Evolutionary conservation across 2,329 filamentous ascomycete species (phyloP).

Genomic region (Cladosporium sp.): DNA sequence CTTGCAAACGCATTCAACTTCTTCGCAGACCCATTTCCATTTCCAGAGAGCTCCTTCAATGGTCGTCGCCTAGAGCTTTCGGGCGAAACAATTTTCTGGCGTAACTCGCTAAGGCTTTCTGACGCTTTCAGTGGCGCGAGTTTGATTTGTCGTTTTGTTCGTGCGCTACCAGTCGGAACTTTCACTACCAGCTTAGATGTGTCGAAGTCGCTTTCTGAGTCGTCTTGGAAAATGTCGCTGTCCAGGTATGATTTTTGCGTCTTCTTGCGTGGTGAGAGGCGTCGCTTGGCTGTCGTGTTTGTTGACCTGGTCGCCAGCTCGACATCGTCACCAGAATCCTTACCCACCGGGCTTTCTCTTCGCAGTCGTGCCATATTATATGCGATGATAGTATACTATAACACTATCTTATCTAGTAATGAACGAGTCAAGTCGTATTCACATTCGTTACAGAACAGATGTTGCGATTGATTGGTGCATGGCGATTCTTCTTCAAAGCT

Average conservation of each 20-base stretch:
- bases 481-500: neutral
- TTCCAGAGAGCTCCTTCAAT: conserved; percentile 1
- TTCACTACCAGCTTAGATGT: neutral
- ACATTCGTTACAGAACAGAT: neutral
- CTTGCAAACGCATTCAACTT: conserved; percentile 2
- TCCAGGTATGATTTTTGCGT: neutral
- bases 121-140: conserved; percentile 17
- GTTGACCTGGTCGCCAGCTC: conserved; percentile 9
- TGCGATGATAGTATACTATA: neutral
- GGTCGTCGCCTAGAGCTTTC: conserved; percentile 10
- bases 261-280: conserved; percentile 5
- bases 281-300: conserved; percentile 14
- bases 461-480: neutral
- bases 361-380: conserved; percentile 13
- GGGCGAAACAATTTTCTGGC: conserved; percentile 10
- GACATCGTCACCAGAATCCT: conserved; percentile 3
- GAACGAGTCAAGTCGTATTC: too few relatives aligned
- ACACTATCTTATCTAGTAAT: neutral
- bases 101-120: conserved; percentile 8
- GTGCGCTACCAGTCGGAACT: neutral
- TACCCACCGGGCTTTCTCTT: conserved; percentile 8
- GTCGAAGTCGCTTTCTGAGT: neutral
- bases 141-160: conserved; percentile 14
- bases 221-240: neutral
- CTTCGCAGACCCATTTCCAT: conserved; percentile 2